These are phyloP conservation scores for Phytophthora pluvialis DNA, from an alignment of 352 stramenopile genomes.

Conservation along the genomic window DNA sequence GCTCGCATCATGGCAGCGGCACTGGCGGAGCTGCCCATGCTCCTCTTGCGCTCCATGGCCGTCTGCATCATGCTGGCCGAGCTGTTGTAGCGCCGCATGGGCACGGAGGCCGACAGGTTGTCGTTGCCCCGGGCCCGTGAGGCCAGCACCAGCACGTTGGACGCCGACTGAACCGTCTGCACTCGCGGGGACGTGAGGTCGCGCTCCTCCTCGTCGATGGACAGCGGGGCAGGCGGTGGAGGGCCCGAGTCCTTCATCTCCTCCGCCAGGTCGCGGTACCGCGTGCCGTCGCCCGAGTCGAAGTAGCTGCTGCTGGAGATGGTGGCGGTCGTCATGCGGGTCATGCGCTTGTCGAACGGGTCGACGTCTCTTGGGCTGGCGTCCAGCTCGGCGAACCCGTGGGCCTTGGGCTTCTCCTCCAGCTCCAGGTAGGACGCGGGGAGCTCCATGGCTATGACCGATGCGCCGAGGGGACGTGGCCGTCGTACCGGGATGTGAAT, in stretches of 20 bases:
- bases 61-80: constrained; percentile 35
- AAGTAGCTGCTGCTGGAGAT: constrained; percentile 39
- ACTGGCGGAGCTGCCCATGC: constrained; percentile 17
- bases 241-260: constrained; percentile 8
- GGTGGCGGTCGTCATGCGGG: constrained; percentile 17
- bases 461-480: background rate
- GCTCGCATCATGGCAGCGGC: constrained; percentile 30
- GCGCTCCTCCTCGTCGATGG: constrained; percentile 24
- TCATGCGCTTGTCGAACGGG: constrained; percentile 23
- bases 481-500: background rate
- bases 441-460: constrained; percentile 24
- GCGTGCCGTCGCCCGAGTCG: constrained; percentile 28
- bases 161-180: constrained; percentile 30
- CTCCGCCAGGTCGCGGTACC: constrained; percentile 17
- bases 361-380: constrained; percentile 7
- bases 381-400: constrained; percentile 1
- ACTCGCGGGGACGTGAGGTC: constrained; percentile 8
- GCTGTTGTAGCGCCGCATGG: constrained; percentile 43
- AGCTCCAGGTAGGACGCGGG: constrained; percentile 18
- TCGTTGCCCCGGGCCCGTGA: constrained; percentile 23
- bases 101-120: constrained; percentile 28
- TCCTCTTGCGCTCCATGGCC: constrained; percentile 32
- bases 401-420: constrained; percentile 25
- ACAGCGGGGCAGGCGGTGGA: constrained; percentile 15
- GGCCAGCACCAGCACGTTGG: constrained; percentile 39